Base-by-base conservation (phyloP, 192 early-diverging fungal genomes). In the Mortierella alpina region DNA sequence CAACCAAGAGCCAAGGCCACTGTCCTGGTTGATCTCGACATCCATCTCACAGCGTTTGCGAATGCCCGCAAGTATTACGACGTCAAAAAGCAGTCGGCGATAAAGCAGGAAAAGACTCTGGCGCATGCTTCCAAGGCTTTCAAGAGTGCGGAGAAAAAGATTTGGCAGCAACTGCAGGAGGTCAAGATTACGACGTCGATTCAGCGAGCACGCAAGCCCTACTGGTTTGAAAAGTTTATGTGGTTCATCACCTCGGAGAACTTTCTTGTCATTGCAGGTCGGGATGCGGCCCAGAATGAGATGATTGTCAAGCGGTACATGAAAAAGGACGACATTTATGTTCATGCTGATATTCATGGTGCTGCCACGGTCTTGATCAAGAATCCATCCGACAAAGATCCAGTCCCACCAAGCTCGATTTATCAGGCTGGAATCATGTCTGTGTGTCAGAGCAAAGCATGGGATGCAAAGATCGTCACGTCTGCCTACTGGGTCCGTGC, bases 201-300 rank as follows among this genome's bases (percentile, higher is more conserved):
- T 62, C 91, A 88, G 51, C 92, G 95, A 72, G 90, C 92, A 64
- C 94, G 98, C 68, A 96, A 96, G 66, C 95, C 95, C 15, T 93
- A 91, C 48, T 99, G 97, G 97, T 99, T 99, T 84, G 98, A 99
- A 83, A 97, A 97, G 85, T 99, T 99, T 68, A 68, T 95, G 41
- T 99, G 97, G 97, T 99, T 97, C 67, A 84, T 99, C 22, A 92
- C 93, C 17, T 91, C 92, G 1, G 98, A 99, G 64, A 96, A 96
- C 72, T 95, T 95, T 70, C 82, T 99, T 57, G 89, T 99, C 23
- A 87, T 99, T 71, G 95, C 95, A 40, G 98, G 97, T 22, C 89
- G 91, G 18, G 98, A 99, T 73, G 92, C 93, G 75, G 88, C 90
- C 63, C 97, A 99, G 82, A 98, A 97, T 84, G 97, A 99, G 80